Percentiles rank a stretch among this genome's conserved stretches.
Evolutionary conservation across 225 moss, liverwort and hornwort genomes (phyloP).

Genomic region (Climacium dendroides): DNA sequence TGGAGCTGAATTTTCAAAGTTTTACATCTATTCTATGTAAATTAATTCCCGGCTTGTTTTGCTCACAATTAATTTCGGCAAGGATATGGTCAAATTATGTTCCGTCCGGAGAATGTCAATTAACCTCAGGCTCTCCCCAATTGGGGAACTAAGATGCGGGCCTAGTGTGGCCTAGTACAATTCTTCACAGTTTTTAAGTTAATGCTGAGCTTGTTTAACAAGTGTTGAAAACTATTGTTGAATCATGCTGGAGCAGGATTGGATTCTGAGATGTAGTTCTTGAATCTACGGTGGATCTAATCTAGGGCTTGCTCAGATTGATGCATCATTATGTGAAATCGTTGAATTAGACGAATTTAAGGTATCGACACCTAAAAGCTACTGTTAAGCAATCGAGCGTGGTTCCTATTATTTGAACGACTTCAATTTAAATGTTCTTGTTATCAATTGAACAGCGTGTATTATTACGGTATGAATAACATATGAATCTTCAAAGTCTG

Average conservation of each 20-base stretch:
- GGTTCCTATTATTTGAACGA: background rate
- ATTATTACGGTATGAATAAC: background rate
- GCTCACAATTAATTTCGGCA: background rate
- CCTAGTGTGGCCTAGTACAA: background rate
- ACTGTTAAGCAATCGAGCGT: background rate
- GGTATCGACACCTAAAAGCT: background rate
- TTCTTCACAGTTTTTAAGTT: background rate
- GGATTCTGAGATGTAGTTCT: background rate
- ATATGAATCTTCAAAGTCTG: background rate
- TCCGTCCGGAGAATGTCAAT: background rate
- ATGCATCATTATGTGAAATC: background rate
- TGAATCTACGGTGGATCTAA: background rate
- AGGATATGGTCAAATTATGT: background rate
- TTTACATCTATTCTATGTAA: background rate
- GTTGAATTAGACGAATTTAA: background rate
- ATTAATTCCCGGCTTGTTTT: background rate
- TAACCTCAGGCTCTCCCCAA: background rate
- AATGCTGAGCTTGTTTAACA: background rate
- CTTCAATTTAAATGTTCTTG: background rate
- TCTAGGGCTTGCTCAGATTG: background rate
- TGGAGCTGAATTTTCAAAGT: background rate
- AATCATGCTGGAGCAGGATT: background rate
- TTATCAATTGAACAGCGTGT: background rate
- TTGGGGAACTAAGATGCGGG: background rate
- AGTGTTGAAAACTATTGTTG: background rate